Evolutionary conservation across 1,284 basidiomycete species (phyloP), one percentile per base, ranked within the genome.

Genomic region (Wallemia mellicola): DNA sequence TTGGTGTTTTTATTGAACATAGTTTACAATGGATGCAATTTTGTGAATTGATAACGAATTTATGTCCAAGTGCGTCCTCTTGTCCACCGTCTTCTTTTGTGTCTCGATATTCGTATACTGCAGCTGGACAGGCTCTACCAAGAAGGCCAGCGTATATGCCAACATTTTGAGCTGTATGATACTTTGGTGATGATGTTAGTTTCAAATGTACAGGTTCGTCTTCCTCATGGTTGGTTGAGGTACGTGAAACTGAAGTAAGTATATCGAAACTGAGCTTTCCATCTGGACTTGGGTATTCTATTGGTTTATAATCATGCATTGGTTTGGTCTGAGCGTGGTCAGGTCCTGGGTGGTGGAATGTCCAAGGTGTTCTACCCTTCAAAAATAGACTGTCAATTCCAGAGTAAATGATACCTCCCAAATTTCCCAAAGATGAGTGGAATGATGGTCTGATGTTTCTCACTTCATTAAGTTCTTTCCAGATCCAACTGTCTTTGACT

Each of bases 201-300:
- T 81, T 77, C 55, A 98, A 73, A 71, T 98, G 92, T 11, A 88
- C 75, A 0, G 85, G 88, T 71, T 96, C 88, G 70, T 95, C 88
- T 69, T 98, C 92, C 19, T 86, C 81, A 68, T 98, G 94, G 70
- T 95, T 95, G 26, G 94, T 98, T 1, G 86, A 86, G 1, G 92
- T 96, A 58, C 95, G 76, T 3, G 84, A 77, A 30, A 98, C 78
- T 28, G 83, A 85, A 0, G 88, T 96, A 67, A 98, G 75, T 63
- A 98, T 76, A 69, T 98, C 92, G 48, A 94, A 96, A 5, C 86
- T 91, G 19, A 98, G 74, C 32, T 89, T 86, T 9, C 91, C 80
- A 68, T 95, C 82, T 56, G 86, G 88, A 15, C 80, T 73, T 1
- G 92, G 92, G 71, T 98, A 98, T 2, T 81, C 77, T 67, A 96